Conservation (phyloP, 2,329 filamentous ascomycete species). For the Coniella lustricola region DNA sequence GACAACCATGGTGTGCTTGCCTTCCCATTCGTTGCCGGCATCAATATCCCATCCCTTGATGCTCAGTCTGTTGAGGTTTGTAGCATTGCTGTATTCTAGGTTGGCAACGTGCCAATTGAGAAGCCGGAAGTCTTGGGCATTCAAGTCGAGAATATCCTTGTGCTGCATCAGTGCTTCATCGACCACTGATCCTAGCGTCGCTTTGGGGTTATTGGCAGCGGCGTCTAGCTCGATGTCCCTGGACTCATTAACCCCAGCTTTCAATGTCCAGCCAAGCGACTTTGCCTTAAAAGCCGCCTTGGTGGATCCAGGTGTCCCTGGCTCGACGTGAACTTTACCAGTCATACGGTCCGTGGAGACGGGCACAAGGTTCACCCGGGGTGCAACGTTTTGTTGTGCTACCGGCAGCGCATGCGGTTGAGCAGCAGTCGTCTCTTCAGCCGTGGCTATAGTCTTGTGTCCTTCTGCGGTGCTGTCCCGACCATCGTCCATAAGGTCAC, state of each 20-base stretch:
- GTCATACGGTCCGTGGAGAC: conserved; percentile 63
- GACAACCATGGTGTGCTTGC: conserved; percentile 84
- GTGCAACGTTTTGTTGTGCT: conserved; percentile 46
- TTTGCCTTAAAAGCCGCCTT: conserved; percentile 72
- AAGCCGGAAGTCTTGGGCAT: conserved; percentile 78
- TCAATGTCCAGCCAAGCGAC: conserved; percentile 75
- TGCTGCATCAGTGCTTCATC: conserved; percentile 90
- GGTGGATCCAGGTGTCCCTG: conserved; percentile 59
- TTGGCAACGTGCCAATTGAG: conserved; percentile 99
- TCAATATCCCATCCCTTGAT: conserved; percentile 94
- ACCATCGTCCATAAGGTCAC: conserved; percentile 72
- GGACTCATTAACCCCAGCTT: conserved; percentile 52
- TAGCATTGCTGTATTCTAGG: conserved; percentile 93
- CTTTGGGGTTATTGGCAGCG: conserved; percentile 54
- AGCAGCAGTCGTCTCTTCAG: conserved; percentile 62
- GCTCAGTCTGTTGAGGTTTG: conserved; percentile 78
- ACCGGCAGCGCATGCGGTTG: conserved; percentile 49
- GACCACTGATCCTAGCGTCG: conserved; percentile 84
- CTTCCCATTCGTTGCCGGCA: conserved; percentile 95
- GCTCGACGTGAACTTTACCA: conserved; percentile 64
- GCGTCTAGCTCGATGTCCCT: conserved; percentile 65
- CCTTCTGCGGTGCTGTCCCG: conserved; percentile 69
- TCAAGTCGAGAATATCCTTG: conserved; percentile 72
- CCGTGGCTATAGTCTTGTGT: conserved; percentile 62
- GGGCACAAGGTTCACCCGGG: conserved; percentile 51